phyloP scores from a whole-genome alignment of 768 basidiomycete species.

The Lactarius akahatsu region DNA sequence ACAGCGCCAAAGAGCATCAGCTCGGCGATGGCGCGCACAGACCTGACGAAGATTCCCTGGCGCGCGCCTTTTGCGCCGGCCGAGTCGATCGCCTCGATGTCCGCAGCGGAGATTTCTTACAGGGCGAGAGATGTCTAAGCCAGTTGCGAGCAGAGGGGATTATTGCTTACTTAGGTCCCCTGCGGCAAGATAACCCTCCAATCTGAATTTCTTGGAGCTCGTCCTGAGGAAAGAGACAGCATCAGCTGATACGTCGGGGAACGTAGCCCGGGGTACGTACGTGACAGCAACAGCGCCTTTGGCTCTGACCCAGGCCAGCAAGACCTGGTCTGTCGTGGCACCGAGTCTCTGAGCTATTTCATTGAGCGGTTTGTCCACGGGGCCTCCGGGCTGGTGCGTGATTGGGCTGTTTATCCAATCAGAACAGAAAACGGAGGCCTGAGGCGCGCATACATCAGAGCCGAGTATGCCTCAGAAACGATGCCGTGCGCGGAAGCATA shows the following conservation, averaged over 20 bases:
- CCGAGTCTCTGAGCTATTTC: constrained; percentile 51
- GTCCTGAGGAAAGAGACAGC: constrained; percentile 40
- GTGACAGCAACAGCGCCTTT: constrained; percentile 68
- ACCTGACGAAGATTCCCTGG: constrained; percentile 3
- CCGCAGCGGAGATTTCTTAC: constrained; percentile 32
- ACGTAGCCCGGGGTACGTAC: constrained; percentile 50
- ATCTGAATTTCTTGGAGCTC: constrained; percentile 62
- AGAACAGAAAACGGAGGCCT: not conserved
- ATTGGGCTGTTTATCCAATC: constrained; percentile 48
- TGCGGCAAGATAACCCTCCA: constrained; percentile 66
- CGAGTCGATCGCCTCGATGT: constrained; percentile 55
- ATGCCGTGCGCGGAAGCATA: constrained; percentile 59
- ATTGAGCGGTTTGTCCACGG: constrained; percentile 58
- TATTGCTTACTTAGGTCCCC: constrained; percentile 56
- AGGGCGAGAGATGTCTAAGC: not conserved
- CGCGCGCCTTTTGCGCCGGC: constrained; percentile 49
- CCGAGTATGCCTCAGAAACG: constrained; percentile 69
- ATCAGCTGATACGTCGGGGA: not conserved
- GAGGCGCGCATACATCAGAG: constrained; percentile 49
- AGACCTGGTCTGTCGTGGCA: constrained; percentile 61
- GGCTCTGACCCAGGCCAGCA: constrained; percentile 69
- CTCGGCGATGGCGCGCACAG: constrained; percentile 10
- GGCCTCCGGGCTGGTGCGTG: constrained; percentile 57
- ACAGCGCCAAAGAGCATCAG: constrained; percentile 21
- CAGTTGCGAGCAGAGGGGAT: not conserved